A percentile compares a stretch with the other conserved stretches of the same genome.
Evolutionary conservation across 2,329 filamentous ascomycete species (phyloP).

Genomic region (Tolypocladium capitatum): DNA sequence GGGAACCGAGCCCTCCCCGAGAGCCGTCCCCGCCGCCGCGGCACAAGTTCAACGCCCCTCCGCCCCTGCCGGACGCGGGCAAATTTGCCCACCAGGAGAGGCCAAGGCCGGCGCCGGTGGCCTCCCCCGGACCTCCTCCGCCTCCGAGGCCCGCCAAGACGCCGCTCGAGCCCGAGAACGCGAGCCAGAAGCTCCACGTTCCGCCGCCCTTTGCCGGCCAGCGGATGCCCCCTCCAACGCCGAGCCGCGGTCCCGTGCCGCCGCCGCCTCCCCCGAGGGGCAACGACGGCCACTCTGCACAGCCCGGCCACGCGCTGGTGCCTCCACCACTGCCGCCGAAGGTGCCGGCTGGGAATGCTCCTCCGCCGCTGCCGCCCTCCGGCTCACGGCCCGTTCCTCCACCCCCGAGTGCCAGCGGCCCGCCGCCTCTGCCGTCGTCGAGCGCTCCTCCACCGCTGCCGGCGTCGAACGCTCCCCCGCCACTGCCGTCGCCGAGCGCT

Average conservation of each 20-base stretch:
- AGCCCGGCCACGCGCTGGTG: constrained; percentile 8
- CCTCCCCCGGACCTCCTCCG: constrained; percentile 20
- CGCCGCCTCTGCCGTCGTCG: constrained; percentile 29
- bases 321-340: constrained; percentile 36
- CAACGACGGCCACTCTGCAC: constrained; percentile 14
- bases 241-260: constrained; percentile 56
- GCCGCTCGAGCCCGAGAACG: constrained; percentile 48
- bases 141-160: constrained; percentile 48
- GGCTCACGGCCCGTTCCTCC: constrained; percentile 38
- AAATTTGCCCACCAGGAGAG: constrained; percentile 55
- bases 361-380: constrained; percentile 37
- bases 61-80: constrained; percentile 78
- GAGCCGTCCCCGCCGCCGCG: constrained; percentile 47
- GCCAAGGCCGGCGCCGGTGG: constrained; percentile 11
- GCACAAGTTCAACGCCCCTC: constrained; percentile 69
- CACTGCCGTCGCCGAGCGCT: constrained; percentile 29
- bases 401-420: constrained; percentile 30
- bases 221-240: constrained; percentile 61
- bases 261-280: constrained; percentile 50
- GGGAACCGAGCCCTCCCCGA: constrained; percentile 56
- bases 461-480: constrained; percentile 31
- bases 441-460: constrained; percentile 22
- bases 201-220: constrained; percentile 68
- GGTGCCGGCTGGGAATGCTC: constrained; percentile 28
- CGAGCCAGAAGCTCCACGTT: constrained; percentile 52